phyloP scores from a whole-genome alignment of 306 rosid genomes.

The Lotus japonicus region DNA sequence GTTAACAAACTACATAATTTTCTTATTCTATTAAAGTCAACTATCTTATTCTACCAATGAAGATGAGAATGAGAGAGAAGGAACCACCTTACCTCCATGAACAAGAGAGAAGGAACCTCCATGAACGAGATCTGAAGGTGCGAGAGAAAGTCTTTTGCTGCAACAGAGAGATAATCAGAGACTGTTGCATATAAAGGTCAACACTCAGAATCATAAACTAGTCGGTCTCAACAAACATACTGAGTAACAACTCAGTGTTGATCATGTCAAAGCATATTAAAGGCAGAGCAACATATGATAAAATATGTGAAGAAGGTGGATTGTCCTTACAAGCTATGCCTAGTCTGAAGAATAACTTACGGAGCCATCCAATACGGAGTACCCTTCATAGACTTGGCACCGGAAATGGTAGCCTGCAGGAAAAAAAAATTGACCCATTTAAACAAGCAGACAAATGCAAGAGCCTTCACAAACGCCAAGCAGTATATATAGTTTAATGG shows the following conservation, averaged over 20 bases:
- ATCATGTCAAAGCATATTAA: constrained; percentile 13
- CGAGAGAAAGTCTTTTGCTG: constrained; percentile 91
- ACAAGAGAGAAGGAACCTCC: too few relatives aligned
- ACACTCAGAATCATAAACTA: background rate
- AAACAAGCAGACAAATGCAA: constrained; percentile 17
- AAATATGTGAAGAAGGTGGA: constrained; percentile 20
- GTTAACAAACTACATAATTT: too few relatives aligned
- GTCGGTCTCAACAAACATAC: background rate
- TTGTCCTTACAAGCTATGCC: constrained; percentile 95
- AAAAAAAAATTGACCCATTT: constrained; percentile 14
- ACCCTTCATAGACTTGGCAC: constrained; percentile 99
- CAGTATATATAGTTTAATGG: background rate
- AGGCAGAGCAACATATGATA: constrained; percentile 4
- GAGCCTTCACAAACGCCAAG: constrained; percentile 12
- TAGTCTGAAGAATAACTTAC: constrained; percentile 97
- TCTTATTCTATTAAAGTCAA: too few relatives aligned
- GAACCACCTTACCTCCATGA: too few relatives aligned
- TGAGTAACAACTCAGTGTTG: background rate
- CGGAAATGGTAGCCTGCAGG: constrained; percentile 88
- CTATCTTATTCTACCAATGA: too few relatives aligned
- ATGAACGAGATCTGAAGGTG: too few relatives aligned
- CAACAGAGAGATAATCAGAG: constrained; percentile 75
- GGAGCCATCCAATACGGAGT: constrained; percentile 99
- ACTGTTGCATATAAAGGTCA: background rate
- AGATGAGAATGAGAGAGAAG: too few relatives aligned